Evolutionary conservation across 495 filamentous ascomycete species (phyloP).

Genomic region (Penicillium goetzii): DNA sequence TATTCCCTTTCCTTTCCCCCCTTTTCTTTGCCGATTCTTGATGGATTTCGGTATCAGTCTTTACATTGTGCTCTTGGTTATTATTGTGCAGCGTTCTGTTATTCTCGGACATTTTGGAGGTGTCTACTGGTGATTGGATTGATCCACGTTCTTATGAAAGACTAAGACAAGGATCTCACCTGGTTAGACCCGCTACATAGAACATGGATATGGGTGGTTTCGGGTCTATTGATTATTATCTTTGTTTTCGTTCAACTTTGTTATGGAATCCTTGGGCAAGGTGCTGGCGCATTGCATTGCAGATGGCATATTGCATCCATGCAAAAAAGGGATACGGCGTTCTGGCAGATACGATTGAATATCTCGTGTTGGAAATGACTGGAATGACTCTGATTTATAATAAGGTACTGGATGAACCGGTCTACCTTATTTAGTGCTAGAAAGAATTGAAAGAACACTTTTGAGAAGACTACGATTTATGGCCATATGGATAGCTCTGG

Average conservation of each 20-base stretch:
- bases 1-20: background rate
- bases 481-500: too few relatives aligned
- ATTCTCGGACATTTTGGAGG: constrained; percentile 13
- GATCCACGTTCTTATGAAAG: background rate
- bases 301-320: constrained; percentile 1
- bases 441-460: background rate
- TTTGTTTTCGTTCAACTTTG: background rate
- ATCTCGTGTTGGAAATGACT: constrained; percentile 7
- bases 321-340: constrained; percentile 17
- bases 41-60: background rate
- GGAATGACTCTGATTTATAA: constrained; percentile 7
- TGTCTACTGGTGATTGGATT: background rate
- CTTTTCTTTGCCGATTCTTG: background rate
- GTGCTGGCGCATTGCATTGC: background rate
- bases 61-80: background rate
- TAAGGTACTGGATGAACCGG: background rate
- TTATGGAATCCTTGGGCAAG: background rate
- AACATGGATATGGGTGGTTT: constrained; percentile 22
- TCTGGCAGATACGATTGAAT: background rate
- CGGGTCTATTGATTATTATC: background rate
- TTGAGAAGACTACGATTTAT: background rate
- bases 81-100: constrained; percentile 28
- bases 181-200: constrained; percentile 23
- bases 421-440: background rate
- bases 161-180: background rate